Percentiles rank a stretch among this genome's conserved stretches.
These are phyloP conservation scores for Chaetomiaceae sp. DNA, from an alignment of 2,329 filamentous ascomycete species.

Conservation along the genomic window DNA sequence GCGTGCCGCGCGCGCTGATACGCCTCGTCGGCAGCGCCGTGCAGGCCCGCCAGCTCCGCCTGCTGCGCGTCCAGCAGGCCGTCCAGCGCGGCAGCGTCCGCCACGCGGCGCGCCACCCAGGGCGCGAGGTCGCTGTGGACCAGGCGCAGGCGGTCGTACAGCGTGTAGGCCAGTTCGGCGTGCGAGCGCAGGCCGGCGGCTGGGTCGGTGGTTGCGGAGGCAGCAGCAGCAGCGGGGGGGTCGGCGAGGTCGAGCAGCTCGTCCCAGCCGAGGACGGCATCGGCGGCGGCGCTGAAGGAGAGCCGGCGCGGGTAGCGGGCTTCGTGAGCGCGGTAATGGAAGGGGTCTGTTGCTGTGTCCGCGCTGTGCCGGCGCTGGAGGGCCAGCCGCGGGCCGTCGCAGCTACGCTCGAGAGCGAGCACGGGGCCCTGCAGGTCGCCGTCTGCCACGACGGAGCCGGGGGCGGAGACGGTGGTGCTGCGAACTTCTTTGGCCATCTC, in stretches of 20 bases:
- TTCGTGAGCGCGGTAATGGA: conserved; percentile 41
- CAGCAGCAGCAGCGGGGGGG: conserved; percentile 25
- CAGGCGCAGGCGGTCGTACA: conserved; percentile 47
- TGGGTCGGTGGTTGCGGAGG: conserved; percentile 17
- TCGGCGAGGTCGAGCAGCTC: conserved; percentile 39
- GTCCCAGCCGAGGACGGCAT: conserved; percentile 64
- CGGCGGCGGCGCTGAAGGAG: conserved; percentile 69
- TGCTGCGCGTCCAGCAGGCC: conserved; percentile 56
- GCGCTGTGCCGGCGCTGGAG: conserved; percentile 60
- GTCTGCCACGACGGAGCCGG: conserved; percentile 54
- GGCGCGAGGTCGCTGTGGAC: conserved; percentile 49
- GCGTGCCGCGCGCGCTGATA: conserved; percentile 62
- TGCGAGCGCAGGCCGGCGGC: conserved; percentile 10
- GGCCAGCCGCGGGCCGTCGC: conserved; percentile 38
- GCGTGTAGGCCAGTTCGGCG: conserved; percentile 49
- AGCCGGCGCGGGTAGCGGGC: conserved; percentile 64
- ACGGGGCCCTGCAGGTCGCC: conserved; percentile 51
- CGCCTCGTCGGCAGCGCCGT: conserved; percentile 63
- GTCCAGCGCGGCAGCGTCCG: conserved; percentile 53
- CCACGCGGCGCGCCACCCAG: conserved; percentile 57
- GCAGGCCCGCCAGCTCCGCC: conserved; percentile 59
- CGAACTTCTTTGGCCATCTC: conserved; percentile 40
- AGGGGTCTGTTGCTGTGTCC: conserved; percentile 31
- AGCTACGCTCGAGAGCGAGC: conserved; percentile 41
- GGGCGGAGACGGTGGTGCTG: conserved; percentile 45